Base-by-base conservation (phyloP, 2,329 filamentous ascomycete species). In the Daldinia sp. region DNA sequence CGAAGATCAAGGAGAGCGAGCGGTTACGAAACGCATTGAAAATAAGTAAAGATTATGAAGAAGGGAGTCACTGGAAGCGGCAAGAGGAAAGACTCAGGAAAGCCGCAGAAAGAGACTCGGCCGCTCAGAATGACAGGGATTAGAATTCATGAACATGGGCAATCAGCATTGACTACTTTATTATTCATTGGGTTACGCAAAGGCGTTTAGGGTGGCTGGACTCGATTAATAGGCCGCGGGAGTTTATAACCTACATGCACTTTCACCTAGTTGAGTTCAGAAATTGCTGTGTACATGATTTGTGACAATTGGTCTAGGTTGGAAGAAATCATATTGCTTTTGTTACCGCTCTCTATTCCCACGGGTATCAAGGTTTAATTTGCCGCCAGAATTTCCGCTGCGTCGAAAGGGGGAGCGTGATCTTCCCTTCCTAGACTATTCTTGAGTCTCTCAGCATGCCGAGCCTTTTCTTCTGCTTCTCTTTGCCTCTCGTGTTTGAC, bases 1-100 rank as follows among this genome's bases (percentile, higher is more conserved):
- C 95, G 67, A 99, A 99, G 87, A 95, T 97, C 74, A 92, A 93
- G 79, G 96, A 99, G 86, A 97, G 92, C 80, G 94, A 98, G 82
- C 88, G 92, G 74, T 83, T 99, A 78, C 85, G 95, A 72, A 92
- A 86, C 80, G 96, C 96, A 6, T 84, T 99, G 73, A 94, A 94
- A 56, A 97, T 98, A 75, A 90, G 90, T 77, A 90, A 91, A 77
- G 87, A 95, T 78, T 96, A 96, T 75, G 90, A 95, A 77, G 93
- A 97, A 79, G 94, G 93, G 5, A 88, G 90, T 56, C 92, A 97
- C 79, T 96, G 93, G 92, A 90, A 88, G 82, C 90, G 89, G 71
- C 92, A 97, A 78, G 93, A 96, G 77, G 92, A 95, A 80, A 85
- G 90, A 68, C 62, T 86, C 57, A 82, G 83, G 60, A 82, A 80